Percentiles rank a stretch among this genome's conserved stretches.
Conservation (phyloP, 1,284 basidiomycete species). For the Moesziomyces sp. region DNA sequence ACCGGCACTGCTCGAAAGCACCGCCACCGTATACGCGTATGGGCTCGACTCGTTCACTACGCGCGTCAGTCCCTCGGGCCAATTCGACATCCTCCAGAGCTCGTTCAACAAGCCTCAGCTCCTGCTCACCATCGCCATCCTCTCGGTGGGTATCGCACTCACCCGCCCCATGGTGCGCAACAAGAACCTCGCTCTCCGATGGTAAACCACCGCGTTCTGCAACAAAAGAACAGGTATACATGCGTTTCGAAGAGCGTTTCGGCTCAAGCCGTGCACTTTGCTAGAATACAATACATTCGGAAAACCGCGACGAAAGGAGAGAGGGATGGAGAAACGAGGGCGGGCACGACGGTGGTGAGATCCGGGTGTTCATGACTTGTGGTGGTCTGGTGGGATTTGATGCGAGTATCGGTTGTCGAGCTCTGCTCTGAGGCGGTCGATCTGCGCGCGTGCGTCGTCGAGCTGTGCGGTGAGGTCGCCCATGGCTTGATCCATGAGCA, state of each 20-base stretch:
- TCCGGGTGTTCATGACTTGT: not conserved
- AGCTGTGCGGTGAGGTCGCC: slow-evolving; percentile 63
- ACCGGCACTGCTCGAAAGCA: slow-evolving; percentile 89
- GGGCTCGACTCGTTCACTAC: slow-evolving; percentile 89
- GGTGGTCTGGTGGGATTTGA: not conserved
- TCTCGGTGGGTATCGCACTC: slow-evolving; percentile 79
- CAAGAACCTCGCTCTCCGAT: slow-evolving; percentile 25
- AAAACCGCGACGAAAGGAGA: too few relatives aligned
- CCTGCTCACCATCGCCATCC: slow-evolving; percentile 80
- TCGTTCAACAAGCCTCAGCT: slow-evolving; percentile 92
- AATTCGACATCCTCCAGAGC: slow-evolving; percentile 83
- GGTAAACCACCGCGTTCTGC: slow-evolving; percentile 7
- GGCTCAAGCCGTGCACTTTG: not conserved
- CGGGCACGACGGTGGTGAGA: not conserved
- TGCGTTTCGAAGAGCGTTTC: not conserved
- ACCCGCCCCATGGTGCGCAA: slow-evolving; percentile 69
- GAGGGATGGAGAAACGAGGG: not conserved
- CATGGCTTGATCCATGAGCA: slow-evolving; percentile 83
- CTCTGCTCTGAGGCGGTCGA: slow-evolving; percentile 55
- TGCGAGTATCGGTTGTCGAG: slow-evolving; percentile 23
- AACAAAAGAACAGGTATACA: not conserved
- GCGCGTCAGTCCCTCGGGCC: slow-evolving; percentile 83
- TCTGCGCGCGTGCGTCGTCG: slow-evolving; percentile 52
- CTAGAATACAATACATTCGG: slow-evolving; percentile 2
- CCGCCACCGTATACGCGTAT: slow-evolving; percentile 84